These are phyloP conservation scores for Parietaria judaica DNA, from an alignment of 306 rosid genomes.

Conservation along the genomic window DNA sequence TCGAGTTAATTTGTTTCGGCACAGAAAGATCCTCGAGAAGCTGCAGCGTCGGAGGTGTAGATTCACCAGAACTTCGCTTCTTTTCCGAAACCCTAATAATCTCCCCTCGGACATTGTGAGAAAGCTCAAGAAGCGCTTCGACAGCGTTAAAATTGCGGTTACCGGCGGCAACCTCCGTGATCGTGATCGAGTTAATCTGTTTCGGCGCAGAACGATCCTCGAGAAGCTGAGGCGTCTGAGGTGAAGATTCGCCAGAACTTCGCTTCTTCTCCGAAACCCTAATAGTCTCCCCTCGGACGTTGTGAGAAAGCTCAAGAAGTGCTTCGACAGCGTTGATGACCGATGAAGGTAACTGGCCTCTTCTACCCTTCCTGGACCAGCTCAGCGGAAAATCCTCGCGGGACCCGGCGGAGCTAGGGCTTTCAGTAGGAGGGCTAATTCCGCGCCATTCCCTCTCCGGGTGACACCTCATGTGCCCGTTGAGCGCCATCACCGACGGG, in stretches of 20 bases:
- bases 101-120: background rate
- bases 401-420: background rate
- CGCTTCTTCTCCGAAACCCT: too few species aligned
- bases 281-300: background rate
- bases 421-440: slow-evolving; percentile 10
- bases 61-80: too few species aligned
- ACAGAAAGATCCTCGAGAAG: background rate
- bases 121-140: background rate
- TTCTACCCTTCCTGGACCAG: too few species aligned
- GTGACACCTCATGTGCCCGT: slow-evolving; percentile 32
- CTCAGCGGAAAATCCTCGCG: background rate
- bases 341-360: too few species aligned
- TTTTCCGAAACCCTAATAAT: too few species aligned
- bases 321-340: background rate
- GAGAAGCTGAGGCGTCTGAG: background rate
- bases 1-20: background rate
- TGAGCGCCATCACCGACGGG: slow-evolving; percentile 16
- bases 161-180: background rate
- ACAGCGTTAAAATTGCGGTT: background rate
- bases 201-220: background rate
- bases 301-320: slow-evolving; percentile 4
- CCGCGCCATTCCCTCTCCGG: slow-evolving; percentile 27
- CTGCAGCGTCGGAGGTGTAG: background rate
- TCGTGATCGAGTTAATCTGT: background rate
- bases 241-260: too few species aligned